These are phyloP conservation scores for Tetrahymena borealis DNA, from an alignment of 73 alveolate species.

Conservation along the genomic window DNA sequence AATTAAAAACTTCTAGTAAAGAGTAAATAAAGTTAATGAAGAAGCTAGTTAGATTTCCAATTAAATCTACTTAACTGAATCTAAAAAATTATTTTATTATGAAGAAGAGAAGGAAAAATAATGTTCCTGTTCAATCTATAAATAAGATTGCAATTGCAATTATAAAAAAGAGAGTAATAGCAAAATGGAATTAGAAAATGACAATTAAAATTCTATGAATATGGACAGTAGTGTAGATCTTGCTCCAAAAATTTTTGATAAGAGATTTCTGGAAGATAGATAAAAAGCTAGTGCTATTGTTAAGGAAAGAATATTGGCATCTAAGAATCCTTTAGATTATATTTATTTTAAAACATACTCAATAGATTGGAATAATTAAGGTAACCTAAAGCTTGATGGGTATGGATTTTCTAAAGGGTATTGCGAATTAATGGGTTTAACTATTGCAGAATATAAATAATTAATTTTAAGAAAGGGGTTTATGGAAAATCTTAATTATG, in stretches of 20 bases:
- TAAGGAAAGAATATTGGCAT: background rate
- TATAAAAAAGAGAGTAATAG: no score
- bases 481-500: background rate
- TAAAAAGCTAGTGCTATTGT: background rate
- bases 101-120: no score
- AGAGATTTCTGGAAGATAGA: background rate
- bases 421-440: background rate
- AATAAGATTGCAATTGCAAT: no score
- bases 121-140: no score
- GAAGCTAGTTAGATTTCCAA: no score
- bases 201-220: background rate
- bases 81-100: no score
- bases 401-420: background rate
- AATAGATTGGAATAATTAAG: background rate
- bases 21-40: no score
- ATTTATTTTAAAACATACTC: background rate
- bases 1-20: no score
- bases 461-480: background rate
- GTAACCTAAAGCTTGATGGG: background rate
- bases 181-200: no score
- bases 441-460: background rate
- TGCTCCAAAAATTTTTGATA: no score
- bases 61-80: no score
- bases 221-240: background rate
- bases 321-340: background rate